Evolutionary conservation across 2,329 filamentous ascomycete species (phyloP).

Genomic region (Coniochaeta pulveracea): DNA sequence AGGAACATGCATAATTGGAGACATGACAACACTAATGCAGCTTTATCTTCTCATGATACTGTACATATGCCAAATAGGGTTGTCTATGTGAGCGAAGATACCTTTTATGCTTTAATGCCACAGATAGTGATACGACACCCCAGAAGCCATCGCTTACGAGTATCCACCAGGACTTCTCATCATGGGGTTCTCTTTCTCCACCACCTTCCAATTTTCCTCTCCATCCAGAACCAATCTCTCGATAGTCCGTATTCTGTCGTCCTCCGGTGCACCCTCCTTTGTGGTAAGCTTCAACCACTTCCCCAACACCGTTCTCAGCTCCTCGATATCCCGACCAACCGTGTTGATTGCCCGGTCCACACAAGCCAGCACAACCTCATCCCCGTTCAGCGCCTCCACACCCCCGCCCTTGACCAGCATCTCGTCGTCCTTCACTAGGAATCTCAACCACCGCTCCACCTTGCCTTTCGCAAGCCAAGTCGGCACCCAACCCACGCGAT

Average conservation of each 20-base stretch:
- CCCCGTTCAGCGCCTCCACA: constrained; percentile 44
- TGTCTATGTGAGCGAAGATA: no score
- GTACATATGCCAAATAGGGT: no score
- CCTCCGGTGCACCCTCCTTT: constrained; percentile 22
- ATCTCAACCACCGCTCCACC: constrained; percentile 43
- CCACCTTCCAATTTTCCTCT: constrained; percentile 2
- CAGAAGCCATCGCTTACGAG: no score
- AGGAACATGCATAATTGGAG: no score
- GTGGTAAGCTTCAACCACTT: constrained; percentile 37
- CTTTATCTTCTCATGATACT: no score
- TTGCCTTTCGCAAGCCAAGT: constrained; percentile 39
- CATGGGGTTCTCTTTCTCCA: no score
- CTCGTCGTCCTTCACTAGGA: constrained; percentile 59
- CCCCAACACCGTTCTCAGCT: constrained; percentile 34
- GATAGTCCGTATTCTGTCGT: constrained; percentile 23
- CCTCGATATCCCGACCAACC: constrained; percentile 42
- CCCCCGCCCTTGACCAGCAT: constrained; percentile 50
- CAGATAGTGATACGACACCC: no score
- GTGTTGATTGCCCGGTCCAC: constrained; percentile 56
- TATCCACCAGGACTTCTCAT: no score
- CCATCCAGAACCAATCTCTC: constrained; percentile 10
- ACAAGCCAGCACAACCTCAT: constrained; percentile 54
- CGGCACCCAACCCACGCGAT: constrained; percentile 34
- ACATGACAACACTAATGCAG: no score
- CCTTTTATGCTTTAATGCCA: no score